Conservation (phyloP, 192 early-diverging fungal genomes). For the Haplosporangium gracile region DNA sequence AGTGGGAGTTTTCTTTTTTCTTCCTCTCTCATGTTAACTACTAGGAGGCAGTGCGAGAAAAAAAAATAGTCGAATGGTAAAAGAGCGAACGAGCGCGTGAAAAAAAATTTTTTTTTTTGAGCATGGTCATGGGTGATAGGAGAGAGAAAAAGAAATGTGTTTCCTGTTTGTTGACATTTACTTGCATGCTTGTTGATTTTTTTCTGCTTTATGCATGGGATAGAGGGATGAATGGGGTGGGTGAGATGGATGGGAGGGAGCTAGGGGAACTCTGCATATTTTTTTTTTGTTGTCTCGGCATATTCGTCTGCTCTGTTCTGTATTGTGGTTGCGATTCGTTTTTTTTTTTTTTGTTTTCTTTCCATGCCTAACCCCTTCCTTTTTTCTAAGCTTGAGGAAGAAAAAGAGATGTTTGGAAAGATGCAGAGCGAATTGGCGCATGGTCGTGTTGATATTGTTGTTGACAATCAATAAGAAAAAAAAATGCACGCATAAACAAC, state of each 20-base stretch:
- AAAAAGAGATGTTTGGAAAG: background rate
- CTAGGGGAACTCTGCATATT: no score
- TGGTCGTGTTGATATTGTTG: background rate
- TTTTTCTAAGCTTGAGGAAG: background rate
- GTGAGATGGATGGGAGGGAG: no score
- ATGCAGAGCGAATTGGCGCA: background rate
- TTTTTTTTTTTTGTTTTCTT: background rate
- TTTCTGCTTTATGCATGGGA: conserved; percentile 5
- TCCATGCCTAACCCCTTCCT: background rate
- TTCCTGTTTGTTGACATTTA: background rate
- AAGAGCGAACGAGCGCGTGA: background rate
- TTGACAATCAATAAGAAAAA: background rate
- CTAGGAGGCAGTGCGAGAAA: background rate
- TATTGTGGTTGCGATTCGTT: background rate
- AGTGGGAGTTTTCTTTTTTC: background rate
- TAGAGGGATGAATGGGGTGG: background rate
- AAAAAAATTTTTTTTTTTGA: background rate
- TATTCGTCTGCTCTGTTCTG: background rate
- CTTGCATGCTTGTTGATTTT: background rate
- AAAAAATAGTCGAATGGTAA: background rate
- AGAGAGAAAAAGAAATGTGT: background rate
- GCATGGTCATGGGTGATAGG: conserved; percentile 1
- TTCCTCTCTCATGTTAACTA: no score
- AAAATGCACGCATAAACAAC: no score
- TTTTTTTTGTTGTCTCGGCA: background rate